Conservation (phyloP, 2,329 filamentous ascomycete species). For the Alternaria ethzedia region DNA sequence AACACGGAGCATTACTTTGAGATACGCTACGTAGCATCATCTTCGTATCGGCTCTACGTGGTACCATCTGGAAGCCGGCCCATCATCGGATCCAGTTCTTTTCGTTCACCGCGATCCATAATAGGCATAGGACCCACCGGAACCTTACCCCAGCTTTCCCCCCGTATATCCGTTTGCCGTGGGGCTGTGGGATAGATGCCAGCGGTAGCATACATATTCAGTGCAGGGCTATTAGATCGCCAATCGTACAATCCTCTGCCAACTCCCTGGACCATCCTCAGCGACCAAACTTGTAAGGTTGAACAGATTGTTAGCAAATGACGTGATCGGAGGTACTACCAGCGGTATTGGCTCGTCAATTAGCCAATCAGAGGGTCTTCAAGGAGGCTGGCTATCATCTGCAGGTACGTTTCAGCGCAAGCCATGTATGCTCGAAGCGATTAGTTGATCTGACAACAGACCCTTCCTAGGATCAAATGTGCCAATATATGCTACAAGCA, state of each 20-base stretch:
- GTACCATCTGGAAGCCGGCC: not conserved
- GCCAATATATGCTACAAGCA: not conserved
- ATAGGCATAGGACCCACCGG: constrained; percentile 10
- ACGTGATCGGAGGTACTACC: not conserved
- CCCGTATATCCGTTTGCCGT: not conserved
- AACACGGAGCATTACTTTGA: not conserved
- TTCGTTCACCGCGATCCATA: not conserved
- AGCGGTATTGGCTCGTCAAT: not conserved
- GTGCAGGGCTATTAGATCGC: constrained; percentile 2
- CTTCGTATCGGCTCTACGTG: not conserved
- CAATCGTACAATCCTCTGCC: not conserved
- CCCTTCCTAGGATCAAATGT: not conserved
- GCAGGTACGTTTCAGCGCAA: constrained; percentile 1
- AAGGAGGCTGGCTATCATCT: not conserved
- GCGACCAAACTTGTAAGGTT: not conserved
- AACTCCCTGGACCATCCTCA: not conserved
- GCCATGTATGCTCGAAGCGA: not conserved
- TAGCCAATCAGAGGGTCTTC: not conserved
- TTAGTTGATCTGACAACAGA: not conserved
- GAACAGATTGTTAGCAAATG: not conserved
- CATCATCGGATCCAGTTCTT: not conserved
- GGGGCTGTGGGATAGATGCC: not conserved
- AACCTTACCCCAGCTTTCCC: constrained; percentile 3
- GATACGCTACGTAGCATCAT: not conserved
- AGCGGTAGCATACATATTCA: constrained; percentile 4